Evolutionary conservation across 768 basidiomycete genomes (phyloP).

Genomic region (Candolleomyces aberdarensis): DNA sequence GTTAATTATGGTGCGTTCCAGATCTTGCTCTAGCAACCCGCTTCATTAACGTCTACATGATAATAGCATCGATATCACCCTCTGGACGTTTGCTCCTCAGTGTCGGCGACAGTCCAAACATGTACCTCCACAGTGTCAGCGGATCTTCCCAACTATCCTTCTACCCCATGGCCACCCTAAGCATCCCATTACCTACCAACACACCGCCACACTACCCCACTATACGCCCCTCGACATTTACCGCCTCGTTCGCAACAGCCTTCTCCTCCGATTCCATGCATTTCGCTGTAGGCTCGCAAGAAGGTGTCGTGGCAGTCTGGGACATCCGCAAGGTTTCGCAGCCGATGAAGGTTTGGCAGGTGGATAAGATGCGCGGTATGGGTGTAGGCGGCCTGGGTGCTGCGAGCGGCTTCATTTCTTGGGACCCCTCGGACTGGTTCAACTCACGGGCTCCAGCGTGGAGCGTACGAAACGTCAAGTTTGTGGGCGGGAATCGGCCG

Average conservation of each 20-base stretch:
- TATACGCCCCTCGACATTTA: constrained; percentile 13
- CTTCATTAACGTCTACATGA: neutral
- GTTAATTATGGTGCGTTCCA: constrained; percentile 12
- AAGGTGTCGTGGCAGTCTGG: constrained; percentile 16
- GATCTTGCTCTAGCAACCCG: neutral
- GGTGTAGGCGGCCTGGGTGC: constrained; percentile 3
- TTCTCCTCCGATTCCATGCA: constrained; percentile 14
- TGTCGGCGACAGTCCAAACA: constrained; percentile 16
- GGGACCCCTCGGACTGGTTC: constrained; percentile 17
- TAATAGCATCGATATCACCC: constrained; percentile 13
- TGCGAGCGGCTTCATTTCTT: constrained; percentile 11
- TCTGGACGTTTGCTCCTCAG: constrained; percentile 13
- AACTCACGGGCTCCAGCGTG: constrained; percentile 13
- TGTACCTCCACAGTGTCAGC: constrained; percentile 14
- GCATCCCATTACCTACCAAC: constrained; percentile 11
- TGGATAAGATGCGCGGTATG: constrained; percentile 15
- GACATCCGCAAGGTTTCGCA: constrained; percentile 14
- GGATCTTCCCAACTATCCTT: constrained; percentile 12
- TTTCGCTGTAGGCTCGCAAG: constrained; percentile 17
- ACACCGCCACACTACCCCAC: constrained; percentile 14
- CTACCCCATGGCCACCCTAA: constrained; percentile 9
- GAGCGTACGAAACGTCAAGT: constrained; percentile 16
- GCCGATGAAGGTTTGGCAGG: constrained; percentile 16
- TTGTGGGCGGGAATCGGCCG: constrained; percentile 10
- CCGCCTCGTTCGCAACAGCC: constrained; percentile 15